Conservation (phyloP, 2,329 filamentous ascomycete genomes). For the Pseudocercospora pini-densiflorae region DNA sequence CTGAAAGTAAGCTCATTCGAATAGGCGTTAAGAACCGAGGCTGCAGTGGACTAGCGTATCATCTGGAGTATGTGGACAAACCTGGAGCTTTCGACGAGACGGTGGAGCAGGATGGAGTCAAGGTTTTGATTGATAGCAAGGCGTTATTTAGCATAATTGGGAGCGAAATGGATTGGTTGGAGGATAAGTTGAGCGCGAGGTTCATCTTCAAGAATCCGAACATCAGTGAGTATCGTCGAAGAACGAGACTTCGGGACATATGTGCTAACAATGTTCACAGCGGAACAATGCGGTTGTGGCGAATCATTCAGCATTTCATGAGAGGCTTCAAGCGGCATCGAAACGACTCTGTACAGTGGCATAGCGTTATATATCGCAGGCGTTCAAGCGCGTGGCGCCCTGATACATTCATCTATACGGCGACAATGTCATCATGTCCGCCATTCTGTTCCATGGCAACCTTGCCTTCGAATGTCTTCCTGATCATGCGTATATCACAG, state of each 20-base stretch:
- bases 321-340: background rate
- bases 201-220: slow-evolving; percentile 98
- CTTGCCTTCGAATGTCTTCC: background rate
- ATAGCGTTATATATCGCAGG: slow-evolving; percentile 3
- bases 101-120: slow-evolving; percentile 94
- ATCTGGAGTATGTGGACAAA: slow-evolving; percentile 94
- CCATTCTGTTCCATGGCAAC: background rate
- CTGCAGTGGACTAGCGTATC: slow-evolving; percentile 90
- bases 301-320: slow-evolving; percentile 78
- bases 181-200: slow-evolving; percentile 88
- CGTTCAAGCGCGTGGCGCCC: background rate
- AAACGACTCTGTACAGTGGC: slow-evolving; percentile 10
- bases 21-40: slow-evolving; percentile 93
- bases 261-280: slow-evolving; percentile 53
- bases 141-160: slow-evolving; percentile 97
- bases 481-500: background rate
- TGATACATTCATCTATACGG: background rate
- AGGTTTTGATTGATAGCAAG: slow-evolving; percentile 95
- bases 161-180: slow-evolving; percentile 98
- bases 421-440: background rate
- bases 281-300: slow-evolving; percentile 94
- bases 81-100: slow-evolving; percentile 85
- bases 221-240: slow-evolving; percentile 74
- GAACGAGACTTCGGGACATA: background rate
- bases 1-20: slow-evolving; percentile 89